phyloP scores from a whole-genome alignment of 352 stramenopile genomes.

The Globisporangium takayamanum region DNA sequence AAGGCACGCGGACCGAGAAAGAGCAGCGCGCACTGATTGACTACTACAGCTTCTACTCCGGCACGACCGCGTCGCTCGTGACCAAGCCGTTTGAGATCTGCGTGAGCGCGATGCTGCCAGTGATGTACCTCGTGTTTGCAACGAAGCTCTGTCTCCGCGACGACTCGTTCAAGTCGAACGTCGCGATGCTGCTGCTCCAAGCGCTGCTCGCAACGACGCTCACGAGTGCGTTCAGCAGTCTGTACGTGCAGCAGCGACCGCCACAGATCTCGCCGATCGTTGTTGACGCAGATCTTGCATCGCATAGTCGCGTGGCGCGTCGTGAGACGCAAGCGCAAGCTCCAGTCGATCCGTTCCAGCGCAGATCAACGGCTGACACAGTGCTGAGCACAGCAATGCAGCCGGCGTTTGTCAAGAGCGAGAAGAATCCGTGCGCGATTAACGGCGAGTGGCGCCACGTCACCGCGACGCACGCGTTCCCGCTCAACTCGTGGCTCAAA shows the following conservation, averaged over 20 bases:
- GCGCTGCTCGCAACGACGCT: constrained; percentile 24
- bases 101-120: constrained; percentile 29
- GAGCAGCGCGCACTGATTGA: constrained; percentile 17
- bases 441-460: constrained; percentile 26
- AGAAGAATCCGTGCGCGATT: constrained; percentile 16
- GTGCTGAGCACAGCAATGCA: constrained; percentile 28
- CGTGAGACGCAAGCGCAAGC: background rate
- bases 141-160: constrained; percentile 32
- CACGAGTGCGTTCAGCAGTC: constrained; percentile 37
- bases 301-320: background rate
- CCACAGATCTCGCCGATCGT: constrained; percentile 22
- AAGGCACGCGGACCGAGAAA: constrained; percentile 10
- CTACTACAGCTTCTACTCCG: constrained; percentile 53
- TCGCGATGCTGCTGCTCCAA: constrained; percentile 20
- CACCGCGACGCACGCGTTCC: constrained; percentile 26
- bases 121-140: constrained; percentile 34
- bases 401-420: constrained; percentile 17
- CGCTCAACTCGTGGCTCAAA: constrained; percentile 25
- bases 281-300: constrained; percentile 22
- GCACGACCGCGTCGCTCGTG: constrained; percentile 23
- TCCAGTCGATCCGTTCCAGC: constrained; percentile 12
- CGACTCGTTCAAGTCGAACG: constrained; percentile 31
- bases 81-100: constrained; percentile 38
- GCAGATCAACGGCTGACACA: constrained; percentile 22
- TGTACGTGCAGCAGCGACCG: constrained; percentile 32